phyloP scores from a whole-genome alignment of 2,329 filamentous ascomycete species.

The Aspergillus aculeatus region DNA sequence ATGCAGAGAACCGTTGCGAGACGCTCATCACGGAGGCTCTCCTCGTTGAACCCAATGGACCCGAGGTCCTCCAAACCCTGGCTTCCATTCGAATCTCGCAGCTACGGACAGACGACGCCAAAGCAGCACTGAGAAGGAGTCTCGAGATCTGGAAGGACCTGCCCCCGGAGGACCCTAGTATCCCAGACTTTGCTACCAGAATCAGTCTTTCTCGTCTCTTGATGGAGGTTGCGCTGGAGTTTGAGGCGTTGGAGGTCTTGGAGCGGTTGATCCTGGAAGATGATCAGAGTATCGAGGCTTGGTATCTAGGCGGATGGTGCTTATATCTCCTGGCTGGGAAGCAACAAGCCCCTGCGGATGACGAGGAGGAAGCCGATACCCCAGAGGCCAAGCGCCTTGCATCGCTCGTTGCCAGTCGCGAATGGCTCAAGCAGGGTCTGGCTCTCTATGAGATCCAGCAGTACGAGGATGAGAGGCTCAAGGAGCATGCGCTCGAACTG shows the following conservation, averaged over 20 bases:
- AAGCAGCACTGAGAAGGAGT: constrained; percentile 73
- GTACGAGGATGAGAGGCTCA: constrained; percentile 61
- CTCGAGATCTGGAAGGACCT: constrained; percentile 80
- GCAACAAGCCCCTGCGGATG: constrained; percentile 40
- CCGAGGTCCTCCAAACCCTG: constrained; percentile 92
- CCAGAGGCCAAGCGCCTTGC: constrained; percentile 56
- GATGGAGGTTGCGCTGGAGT: constrained; percentile 85
- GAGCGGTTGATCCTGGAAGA: constrained; percentile 84
- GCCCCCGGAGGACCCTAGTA: constrained; percentile 64
- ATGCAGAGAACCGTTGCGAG: constrained; percentile 88
- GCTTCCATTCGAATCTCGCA: constrained; percentile 94
- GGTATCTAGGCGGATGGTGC: constrained; percentile 96
- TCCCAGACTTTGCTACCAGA: constrained; percentile 83
- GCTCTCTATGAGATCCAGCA: constrained; percentile 74
- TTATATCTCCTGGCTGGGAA: constrained; percentile 66
- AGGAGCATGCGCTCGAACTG: constrained; percentile 45
- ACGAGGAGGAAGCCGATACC: constrained; percentile 33
- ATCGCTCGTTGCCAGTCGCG: constrained; percentile 70
- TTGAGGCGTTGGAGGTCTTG: constrained; percentile 79
- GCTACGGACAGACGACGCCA: constrained; percentile 72
- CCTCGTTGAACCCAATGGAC: constrained; percentile 73
- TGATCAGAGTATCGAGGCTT: constrained; percentile 90
- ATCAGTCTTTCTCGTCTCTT: constrained; percentile 81
- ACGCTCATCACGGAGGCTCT: constrained; percentile 85
- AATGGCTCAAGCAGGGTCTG: constrained; percentile 79